Percentiles rank a stretch among this genome's conserved stretches.
These are phyloP conservation scores for Amylocarpus encephaloides DNA, from an alignment of 2,329 filamentous ascomycete species.

Conservation along the genomic window DNA sequence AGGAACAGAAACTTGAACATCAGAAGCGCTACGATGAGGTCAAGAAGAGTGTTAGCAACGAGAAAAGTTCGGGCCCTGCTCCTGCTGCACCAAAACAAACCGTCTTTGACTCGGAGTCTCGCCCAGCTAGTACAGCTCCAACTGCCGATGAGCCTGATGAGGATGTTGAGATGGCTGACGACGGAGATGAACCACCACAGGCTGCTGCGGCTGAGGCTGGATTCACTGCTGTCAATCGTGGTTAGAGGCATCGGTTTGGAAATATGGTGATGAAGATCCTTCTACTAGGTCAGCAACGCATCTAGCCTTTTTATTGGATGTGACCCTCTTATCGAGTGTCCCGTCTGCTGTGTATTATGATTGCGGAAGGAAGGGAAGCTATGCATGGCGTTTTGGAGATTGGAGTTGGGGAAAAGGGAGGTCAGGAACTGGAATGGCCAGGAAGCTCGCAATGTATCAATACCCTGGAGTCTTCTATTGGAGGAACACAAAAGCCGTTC, in stretches of 20 bases:
- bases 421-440: no score
- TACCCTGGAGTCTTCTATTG: no score
- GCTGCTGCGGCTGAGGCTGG: slow-evolving; percentile 16
- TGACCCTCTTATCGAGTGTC: no score
- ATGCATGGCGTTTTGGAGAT: no score
- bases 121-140: slow-evolving; percentile 12
- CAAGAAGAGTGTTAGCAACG: slow-evolving; percentile 24
- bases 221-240: slow-evolving; percentile 29
- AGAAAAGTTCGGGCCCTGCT: slow-evolving; percentile 17
- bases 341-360: no score
- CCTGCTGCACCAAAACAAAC: slow-evolving; percentile 18
- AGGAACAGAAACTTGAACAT: slow-evolving; percentile 19
- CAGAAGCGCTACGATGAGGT: slow-evolving; percentile 24
- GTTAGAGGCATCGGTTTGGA: not conserved
- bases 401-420: no score
- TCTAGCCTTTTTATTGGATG: no score
- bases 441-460: no score
- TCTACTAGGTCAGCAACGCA: no score
- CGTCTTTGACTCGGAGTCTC: slow-evolving; percentile 15
- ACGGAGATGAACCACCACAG: slow-evolving; percentile 26
- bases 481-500: no score
- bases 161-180: slow-evolving; percentile 33
- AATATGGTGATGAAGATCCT: no score
- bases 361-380: no score
- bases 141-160: slow-evolving; percentile 22